Base-by-base conservation (phyloP, 257 asterid species). In the Nicotiana benthamiana region DNA sequence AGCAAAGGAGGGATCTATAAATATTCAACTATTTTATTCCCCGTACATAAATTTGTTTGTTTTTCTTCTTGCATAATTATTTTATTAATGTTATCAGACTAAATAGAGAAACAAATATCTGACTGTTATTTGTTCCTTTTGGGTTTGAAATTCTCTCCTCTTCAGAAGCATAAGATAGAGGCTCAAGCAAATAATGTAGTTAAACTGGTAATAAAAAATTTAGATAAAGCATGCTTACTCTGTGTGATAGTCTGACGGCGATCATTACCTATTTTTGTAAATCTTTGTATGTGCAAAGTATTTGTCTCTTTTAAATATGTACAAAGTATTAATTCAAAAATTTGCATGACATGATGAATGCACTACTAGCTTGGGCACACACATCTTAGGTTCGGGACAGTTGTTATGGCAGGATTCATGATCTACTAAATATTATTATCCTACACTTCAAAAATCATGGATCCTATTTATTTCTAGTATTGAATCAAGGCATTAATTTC, bases 111-210 rank as follows among this genome's bases (percentile, higher is more conserved):
- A 43, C 57, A 43, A 20, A 30, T 43, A 22, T 43, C 77, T 70
- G 59, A 65, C 66, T 24, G 36, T 51, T n/a, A 48, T 34, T 72
- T 74, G 61, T 74, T 22, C 30, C 54, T 36, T 16, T 59, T 34
- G 34, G 16, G 15, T 17, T 27, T 43, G 26, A 27, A 6, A 56
- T 70, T 75, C 75, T 27, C 30, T 43, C 30, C 28, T 89, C 80
- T 85, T 79, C 93, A 95, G 99, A 93, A 92, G 83, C 92, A 86
- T 85, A 88, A 93, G 82, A 82, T 86, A 40, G 97, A 93, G 79
- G 89, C 89, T 77, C 97, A 89, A 54, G 78, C 85, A 43, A 88
- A 90, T 56, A 83, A 77, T 83, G 90, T 94, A 81, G 68, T 92
- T 48, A 90, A 90, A 85, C 93, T 91, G 98, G 98, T 93, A 86